Evolutionary conservation across 345 rosid species (phyloP).

Genomic region (Punica granatum): DNA sequence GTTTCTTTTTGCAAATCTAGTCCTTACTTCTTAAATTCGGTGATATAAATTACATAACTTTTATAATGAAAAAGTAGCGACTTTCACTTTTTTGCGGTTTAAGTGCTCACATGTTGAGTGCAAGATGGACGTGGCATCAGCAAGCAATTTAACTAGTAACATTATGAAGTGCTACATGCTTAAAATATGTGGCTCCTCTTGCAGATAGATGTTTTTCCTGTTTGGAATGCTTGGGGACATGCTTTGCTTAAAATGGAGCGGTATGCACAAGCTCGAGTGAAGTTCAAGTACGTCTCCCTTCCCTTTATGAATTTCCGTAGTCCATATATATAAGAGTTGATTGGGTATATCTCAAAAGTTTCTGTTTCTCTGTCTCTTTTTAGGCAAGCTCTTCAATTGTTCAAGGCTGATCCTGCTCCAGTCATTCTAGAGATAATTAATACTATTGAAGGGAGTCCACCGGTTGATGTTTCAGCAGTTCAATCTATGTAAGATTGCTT

Average conservation of each 20-base stretch:
- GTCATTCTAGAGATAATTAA: conserved; percentile 73
- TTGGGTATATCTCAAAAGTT: background rate
- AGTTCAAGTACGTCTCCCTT: conserved; percentile 65
- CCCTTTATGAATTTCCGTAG: background rate
- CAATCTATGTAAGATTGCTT: conserved; percentile 73
- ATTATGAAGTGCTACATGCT: background rate
- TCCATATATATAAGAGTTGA: background rate
- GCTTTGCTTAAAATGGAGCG: conserved; percentile 92
- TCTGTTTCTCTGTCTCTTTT: conserved; percentile 13
- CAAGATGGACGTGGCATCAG: background rate
- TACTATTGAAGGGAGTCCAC: conserved; percentile 95
- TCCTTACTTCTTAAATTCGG: background rate
- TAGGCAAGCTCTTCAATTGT: conserved; percentile 92
- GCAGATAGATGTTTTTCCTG: conserved; percentile 93
- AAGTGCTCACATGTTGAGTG: background rate
- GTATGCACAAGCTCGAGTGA: conserved; percentile 86
- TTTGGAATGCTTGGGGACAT: conserved; percentile 99
- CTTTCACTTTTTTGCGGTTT: background rate
- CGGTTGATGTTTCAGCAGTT: conserved; percentile 83
- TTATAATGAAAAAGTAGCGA: background rate
- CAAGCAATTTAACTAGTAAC: background rate
- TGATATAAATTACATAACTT: background rate
- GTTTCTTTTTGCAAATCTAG: background rate
- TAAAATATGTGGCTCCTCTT: conserved; percentile 10
- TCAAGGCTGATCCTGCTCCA: conserved; percentile 68